Evolutionary conservation across 345 rosid species (phyloP), one percentile per base, ranked within the genome.

Genomic region (Eucalyptus dawsonii): DNA sequence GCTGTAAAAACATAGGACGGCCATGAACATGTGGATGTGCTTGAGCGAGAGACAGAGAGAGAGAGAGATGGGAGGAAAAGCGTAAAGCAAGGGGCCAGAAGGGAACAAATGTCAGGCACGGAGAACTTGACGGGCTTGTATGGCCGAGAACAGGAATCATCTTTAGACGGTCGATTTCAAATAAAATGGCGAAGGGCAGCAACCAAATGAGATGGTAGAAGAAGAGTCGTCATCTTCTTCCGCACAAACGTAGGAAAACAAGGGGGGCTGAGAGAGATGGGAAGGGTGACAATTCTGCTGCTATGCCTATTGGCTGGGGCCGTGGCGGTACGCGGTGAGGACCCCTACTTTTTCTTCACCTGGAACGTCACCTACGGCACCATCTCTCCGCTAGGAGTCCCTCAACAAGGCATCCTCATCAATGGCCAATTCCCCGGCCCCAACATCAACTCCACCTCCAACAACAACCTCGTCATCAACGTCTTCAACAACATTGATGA

Each of bases 371-470:
- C 91, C 60, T 87, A 89, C 25, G 91, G 89, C 89, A 89, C 91
- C 49, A 31, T 87, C 47, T 80, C 91, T 87, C 91, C 91, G 4
- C 60, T 89, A 37, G 91, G 91, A 25, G 85, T 81, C 89, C 81
- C 88, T n/a, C 88, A 80, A 65, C 81, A 93, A 91, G 92, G 89
- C 45, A 91, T 94, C 67, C 92, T 93, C 49, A 94, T 94, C 88
- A 94, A 92, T 62, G 90, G 91, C 25, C 76, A 88, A 88, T 94
- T 94, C 89, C 95, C 95, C 1, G 95, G 95, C 34, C 96, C 96
- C 14, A 90, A 91, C 10, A 91, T 94, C 93, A 94, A 94, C 90
- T 91, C 93, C 83, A 90, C 96, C 81, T 50, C 90, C 72, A 88
- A 93, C 87, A 93, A 94, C 91, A 88, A 90, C 76, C 42, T 94